Evolutionary conservation across 2,329 filamentous ascomycete genomes (phyloP).

Genomic region (Rhinocladiella mackenziei): DNA sequence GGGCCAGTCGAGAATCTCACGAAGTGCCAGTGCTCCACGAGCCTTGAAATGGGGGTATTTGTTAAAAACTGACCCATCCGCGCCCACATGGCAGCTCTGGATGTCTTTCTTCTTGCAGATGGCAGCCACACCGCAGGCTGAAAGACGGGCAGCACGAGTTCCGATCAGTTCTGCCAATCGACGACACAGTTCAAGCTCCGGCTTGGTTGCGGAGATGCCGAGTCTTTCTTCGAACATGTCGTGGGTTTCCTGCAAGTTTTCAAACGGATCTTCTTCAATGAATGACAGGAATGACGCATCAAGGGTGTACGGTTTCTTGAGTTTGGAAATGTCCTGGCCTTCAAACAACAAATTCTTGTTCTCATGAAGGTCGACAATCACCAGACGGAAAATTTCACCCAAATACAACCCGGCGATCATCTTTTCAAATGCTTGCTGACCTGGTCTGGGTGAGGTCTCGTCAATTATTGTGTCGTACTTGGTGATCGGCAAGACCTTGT

Average conservation of each 20-base stretch:
- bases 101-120: constrained; percentile 97
- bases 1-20: constrained; percentile 94
- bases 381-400: constrained; percentile 88
- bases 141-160: constrained; percentile 86
- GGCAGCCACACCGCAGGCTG: constrained; percentile 88
- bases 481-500: constrained; percentile 78
- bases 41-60: constrained; percentile 99
- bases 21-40: constrained; percentile 79
- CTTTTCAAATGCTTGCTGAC: constrained; percentile 95
- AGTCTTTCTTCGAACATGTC: constrained; percentile 78
- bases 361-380: constrained; percentile 80
- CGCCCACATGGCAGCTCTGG: constrained; percentile 84
- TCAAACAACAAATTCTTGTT: constrained; percentile 75
- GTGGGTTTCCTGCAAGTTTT: constrained; percentile 85
- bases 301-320: constrained; percentile 82
- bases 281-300: constrained; percentile 90
- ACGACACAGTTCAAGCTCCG: constrained; percentile 85
- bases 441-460: constrained; percentile 83
- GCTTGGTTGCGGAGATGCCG: constrained; percentile 62
- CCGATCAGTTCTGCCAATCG: constrained; percentile 90
- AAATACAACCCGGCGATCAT: constrained; percentile 95
- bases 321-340: constrained; percentile 71
- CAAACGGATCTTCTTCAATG: constrained; percentile 92
- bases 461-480: constrained; percentile 84
- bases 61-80: constrained; percentile 96